These are phyloP conservation scores for Ophiocordyceps unilateralis DNA, from an alignment of 2,329 filamentous ascomycete species.

Conservation along the genomic window DNA sequence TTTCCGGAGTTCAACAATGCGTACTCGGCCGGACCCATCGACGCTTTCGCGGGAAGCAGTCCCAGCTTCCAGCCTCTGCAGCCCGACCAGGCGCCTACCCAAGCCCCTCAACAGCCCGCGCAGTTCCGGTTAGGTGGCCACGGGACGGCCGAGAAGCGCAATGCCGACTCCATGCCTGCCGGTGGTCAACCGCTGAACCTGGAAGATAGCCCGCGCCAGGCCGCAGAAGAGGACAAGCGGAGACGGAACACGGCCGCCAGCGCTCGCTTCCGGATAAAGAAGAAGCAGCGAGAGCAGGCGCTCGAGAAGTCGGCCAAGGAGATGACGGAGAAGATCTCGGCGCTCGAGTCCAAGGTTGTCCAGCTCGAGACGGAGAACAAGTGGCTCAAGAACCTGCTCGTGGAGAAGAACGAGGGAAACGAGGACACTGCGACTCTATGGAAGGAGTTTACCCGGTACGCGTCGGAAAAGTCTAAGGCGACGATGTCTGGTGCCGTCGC, in stretches of 20 bases:
- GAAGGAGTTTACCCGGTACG: conserved; percentile 30
- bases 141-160: conserved; percentile 25
- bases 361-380: conserved; percentile 74
- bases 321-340: conserved; percentile 60
- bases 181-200: conserved; percentile 32
- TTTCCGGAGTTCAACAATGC: conserved; percentile 35
- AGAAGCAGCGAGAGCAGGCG: conserved; percentile 85
- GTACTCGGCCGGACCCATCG: conserved; percentile 32
- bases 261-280: conserved; percentile 82
- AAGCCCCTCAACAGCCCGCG: conserved; percentile 18
- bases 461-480: conserved; percentile 13
- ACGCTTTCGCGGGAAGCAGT: conserved; percentile 17
- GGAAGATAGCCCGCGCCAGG: conserved; percentile 54
- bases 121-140: conserved; percentile 14
- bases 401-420: conserved; percentile 59
- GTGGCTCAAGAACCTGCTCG: conserved; percentile 64
- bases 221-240: conserved; percentile 80
- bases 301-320: conserved; percentile 71
- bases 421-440: conserved; percentile 33
- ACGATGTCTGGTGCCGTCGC: conserved; percentile 4
- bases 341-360: conserved; percentile 54
- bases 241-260: conserved; percentile 78
- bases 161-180: conserved; percentile 22
- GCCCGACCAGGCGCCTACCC: conserved; percentile 27
- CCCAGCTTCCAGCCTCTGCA: conserved; percentile 34